Conservation (phyloP, 2,329 filamentous ascomycete genomes). For the Penicillium sclerotigenum region DNA sequence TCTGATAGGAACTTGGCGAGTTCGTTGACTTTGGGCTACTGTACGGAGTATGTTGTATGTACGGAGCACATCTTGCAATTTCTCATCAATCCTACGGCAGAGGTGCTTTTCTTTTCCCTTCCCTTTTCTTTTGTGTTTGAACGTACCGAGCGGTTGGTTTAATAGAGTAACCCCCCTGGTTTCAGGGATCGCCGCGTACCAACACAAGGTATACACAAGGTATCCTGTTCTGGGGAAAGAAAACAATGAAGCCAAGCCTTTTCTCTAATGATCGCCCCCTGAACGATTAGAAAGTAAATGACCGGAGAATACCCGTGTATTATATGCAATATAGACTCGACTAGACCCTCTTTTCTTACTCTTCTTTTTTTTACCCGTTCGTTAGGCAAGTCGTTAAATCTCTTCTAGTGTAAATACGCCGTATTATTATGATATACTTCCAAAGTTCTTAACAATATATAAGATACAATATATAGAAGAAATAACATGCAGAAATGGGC, state of each 20-base stretch:
- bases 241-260: background rate
- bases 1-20: slow-evolving; percentile 12
- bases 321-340: background rate
- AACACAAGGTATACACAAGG: too few species aligned
- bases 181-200: background rate
- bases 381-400: background rate
- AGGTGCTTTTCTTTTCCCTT: background rate
- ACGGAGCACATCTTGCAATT: background rate
- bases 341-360: background rate
- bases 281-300: background rate
- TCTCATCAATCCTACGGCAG: background rate
- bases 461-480: background rate
- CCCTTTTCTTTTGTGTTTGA: background rate
- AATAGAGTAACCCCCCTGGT: background rate
- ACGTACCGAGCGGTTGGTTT: background rate
- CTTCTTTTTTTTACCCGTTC: background rate
- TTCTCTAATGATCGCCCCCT: background rate
- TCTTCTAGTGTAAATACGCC: background rate
- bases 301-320: slow-evolving; percentile 3
- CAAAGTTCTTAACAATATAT: background rate
- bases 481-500: slow-evolving; percentile 4
- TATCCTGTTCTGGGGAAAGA: background rate
- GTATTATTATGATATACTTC: background rate
- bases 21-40: background rate
- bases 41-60: background rate